Evolutionary conservation across 352 stramenopile species (phyloP).

Genomic region (Phytophthora idaei): DNA sequence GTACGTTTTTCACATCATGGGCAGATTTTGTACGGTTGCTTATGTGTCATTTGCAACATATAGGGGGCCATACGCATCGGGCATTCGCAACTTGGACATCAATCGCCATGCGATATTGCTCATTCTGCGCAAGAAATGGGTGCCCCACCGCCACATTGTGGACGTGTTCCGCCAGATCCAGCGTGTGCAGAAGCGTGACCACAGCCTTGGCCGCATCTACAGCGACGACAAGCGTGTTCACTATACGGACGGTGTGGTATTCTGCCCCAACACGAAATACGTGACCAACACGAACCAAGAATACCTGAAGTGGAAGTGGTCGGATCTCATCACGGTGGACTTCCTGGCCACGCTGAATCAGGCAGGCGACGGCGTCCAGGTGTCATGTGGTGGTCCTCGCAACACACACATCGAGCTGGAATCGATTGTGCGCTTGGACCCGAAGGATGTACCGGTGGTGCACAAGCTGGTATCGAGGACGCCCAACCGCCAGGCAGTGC

Average conservation of each 20-base stretch:
- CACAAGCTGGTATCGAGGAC: constrained; percentile 68
- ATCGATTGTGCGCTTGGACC: constrained; percentile 79
- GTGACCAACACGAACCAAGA: constrained; percentile 86
- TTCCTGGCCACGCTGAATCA: constrained; percentile 73
- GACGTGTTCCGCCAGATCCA: constrained; percentile 87
- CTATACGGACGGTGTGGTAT: constrained; percentile 91
- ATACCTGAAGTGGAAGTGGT: constrained; percentile 94
- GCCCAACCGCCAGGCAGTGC: constrained; percentile 67
- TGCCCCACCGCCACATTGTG: constrained; percentile 78
- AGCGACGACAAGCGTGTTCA: constrained; percentile 85
- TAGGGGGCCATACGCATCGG: constrained; percentile 72
- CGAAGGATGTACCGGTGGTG: constrained; percentile 71
- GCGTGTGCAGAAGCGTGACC: constrained; percentile 76
- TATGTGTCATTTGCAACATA: constrained; percentile 11
- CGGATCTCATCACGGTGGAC: constrained; percentile 90
- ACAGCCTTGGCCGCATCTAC: constrained; percentile 81
- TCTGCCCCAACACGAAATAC: constrained; percentile 89
- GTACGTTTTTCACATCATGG: constrained; percentile 42
- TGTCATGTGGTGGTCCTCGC: constrained; percentile 76
- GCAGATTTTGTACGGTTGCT: background rate
- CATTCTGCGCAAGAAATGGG: constrained; percentile 86
- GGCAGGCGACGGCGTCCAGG: constrained; percentile 53
- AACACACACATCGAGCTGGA: constrained; percentile 87
- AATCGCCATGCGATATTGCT: constrained; percentile 70
- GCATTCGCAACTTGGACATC: constrained; percentile 70